Conservation (phyloP, 257 asterid species). For the Linaria vulgaris region DNA sequence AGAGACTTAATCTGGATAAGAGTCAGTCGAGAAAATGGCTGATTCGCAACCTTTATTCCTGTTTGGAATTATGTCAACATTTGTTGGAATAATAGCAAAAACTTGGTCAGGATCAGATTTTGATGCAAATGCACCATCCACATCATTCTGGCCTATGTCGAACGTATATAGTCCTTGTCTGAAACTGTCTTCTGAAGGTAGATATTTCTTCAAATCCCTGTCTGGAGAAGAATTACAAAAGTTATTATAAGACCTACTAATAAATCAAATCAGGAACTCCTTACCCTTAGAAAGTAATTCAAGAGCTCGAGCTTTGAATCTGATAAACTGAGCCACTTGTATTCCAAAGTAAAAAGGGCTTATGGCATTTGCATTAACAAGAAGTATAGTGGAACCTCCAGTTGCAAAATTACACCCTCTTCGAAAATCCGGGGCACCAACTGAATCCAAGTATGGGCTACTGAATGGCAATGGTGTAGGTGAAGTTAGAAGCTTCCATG, state of each 20-base stretch:
- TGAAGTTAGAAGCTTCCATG: no score
- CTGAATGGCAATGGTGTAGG: slow-evolving; percentile 18
- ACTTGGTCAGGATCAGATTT: slow-evolving; percentile 27
- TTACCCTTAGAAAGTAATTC: slow-evolving; percentile 4
- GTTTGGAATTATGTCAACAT: slow-evolving; percentile 19
- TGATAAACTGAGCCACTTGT: slow-evolving; percentile 44
- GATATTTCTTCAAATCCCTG: slow-evolving; percentile 1
- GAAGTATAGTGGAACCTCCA: slow-evolving; percentile 40
- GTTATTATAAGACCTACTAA: no score
- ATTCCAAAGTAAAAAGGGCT: slow-evolving; percentile 42
- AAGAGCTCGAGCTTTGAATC: slow-evolving; percentile 38
- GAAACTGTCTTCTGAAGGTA: slow-evolving; percentile 29
- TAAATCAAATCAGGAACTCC: no score
- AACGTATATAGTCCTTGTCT: slow-evolving; percentile 38
- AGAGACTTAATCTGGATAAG: no score
- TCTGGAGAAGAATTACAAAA: background rate
- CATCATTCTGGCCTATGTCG: slow-evolving; percentile 54
- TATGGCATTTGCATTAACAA: slow-evolving; percentile 15
- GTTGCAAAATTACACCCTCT: slow-evolving; percentile 41
- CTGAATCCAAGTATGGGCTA: slow-evolving; percentile 39
- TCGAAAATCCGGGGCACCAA: slow-evolving; percentile 34
- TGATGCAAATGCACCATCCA: slow-evolving; percentile 35
- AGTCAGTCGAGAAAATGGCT: background rate
- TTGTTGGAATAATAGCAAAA: slow-evolving; percentile 33
- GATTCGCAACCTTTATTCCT: slow-evolving; percentile 12